phyloP scores from a whole-genome alignment of 352 stramenopile genomes.

The Phytophthora pini region DNA sequence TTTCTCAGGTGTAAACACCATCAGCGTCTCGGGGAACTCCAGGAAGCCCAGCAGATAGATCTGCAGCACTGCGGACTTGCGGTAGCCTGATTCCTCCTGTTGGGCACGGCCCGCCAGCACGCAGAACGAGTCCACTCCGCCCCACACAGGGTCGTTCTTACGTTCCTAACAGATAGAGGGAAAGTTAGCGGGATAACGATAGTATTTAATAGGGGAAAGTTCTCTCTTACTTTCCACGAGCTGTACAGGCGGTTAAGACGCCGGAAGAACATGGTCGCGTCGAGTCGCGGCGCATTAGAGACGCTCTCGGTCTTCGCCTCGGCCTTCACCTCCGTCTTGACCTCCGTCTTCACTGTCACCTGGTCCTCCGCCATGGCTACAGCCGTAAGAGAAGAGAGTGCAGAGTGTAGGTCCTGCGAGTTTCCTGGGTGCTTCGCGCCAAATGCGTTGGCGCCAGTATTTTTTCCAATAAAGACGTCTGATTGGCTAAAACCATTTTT shows the following conservation, averaged over 20 bases:
- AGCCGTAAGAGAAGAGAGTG: not conserved
- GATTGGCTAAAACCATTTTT: no score
- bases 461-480: no score
- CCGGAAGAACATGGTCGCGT: constrained; percentile 81
- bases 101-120: constrained; percentile 84
- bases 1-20: constrained; percentile 88
- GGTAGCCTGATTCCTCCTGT: constrained; percentile 87
- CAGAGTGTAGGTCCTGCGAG: not conserved
- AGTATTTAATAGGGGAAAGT: not conserved
- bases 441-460: constrained; percentile 5
- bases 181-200: constrained; percentile 4
- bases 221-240: constrained; percentile 56
- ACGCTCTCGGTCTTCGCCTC: constrained; percentile 28
- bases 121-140: constrained; percentile 76
- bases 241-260: constrained; percentile 79
- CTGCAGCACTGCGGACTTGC: constrained; percentile 90
- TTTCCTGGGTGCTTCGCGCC: not conserved
- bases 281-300: constrained; percentile 46
- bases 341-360: constrained; percentile 27
- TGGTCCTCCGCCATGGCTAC: constrained; percentile 14
- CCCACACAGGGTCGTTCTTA: constrained; percentile 60
- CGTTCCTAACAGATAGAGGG: constrained; percentile 34
- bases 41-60: constrained; percentile 92
- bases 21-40: constrained; percentile 93
- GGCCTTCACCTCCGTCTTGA: constrained; percentile 49